Base-by-base conservation (phyloP, 352 stramenopile genomes). In the Globisporangium canariense region DNA sequence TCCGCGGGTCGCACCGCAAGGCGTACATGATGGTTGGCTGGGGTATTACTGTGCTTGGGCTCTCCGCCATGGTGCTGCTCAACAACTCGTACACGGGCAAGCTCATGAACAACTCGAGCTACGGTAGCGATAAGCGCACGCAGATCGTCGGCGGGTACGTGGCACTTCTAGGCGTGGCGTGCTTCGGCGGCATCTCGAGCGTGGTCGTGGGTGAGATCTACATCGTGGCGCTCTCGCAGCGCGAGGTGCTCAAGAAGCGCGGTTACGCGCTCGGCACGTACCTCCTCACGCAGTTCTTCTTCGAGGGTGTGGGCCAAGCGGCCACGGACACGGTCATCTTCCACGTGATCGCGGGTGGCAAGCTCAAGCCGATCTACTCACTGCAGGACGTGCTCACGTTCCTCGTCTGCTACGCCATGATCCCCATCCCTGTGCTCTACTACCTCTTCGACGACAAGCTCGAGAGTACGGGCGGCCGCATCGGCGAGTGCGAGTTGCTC, bases 181-280 rank as follows among this genome's bases (percentile, higher is more conserved):
- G 75, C 59, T 85, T 83, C 46, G 77, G 77, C 3, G 74, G 66
- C 14, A 83, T 83, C 20, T 56, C 75, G n/a, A 73, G 67, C 10
- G 57, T 81, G 14, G 55, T 81, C 30, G 71, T 83, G 16, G 73
- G 65, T 2, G 62, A 83, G 58, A 75, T 70, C 14, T 81, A 81
- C 60, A 66, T 83, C n/a, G 62, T 86, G 11, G 75, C 73, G 43
- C 70, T 78, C 58, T 76, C 67, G 54, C 68, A 75, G 45, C 67
- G 68, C 20, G 70, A 83, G 40, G 56, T 66, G 0, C 60, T 79
- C 20, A 71, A 65, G 11, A 41, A 60, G 3, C 77, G 73, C 9
- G 77, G 75, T 36, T 70, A 58, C 36, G 71, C 67, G 3, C 49
- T 86, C 5, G 73, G 59, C 0, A 75, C 64, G 32, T 71, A 83